Percentiles rank a stretch among this genome's conserved stretches.
Evolutionary conservation across 495 filamentous ascomycete species (phyloP).

Genomic region (Lophium mytilinum): DNA sequence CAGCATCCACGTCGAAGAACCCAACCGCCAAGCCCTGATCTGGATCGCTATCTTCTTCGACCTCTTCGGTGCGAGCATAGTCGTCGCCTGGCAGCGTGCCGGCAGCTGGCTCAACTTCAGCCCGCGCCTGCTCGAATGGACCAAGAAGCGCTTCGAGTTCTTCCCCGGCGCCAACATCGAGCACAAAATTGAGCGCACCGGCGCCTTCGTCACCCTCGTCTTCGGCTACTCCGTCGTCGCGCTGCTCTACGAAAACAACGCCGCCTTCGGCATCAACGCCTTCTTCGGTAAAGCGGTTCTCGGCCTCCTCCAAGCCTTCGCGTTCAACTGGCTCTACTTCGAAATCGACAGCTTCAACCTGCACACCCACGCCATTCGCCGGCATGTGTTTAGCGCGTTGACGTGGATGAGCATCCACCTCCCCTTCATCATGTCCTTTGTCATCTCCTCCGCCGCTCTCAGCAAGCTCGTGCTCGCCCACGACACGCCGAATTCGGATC

Average conservation of each 20-base stretch:
- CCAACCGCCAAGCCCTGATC: slow-evolving; percentile 38
- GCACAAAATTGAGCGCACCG: slow-evolving; percentile 51
- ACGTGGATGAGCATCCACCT: slow-evolving; percentile 40
- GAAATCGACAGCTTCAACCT: slow-evolving; percentile 51
- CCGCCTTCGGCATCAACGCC: slow-evolving; percentile 44
- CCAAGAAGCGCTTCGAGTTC: slow-evolving; percentile 45
- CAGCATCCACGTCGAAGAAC: slow-evolving; percentile 42
- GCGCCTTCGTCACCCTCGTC: slow-evolving; percentile 52
- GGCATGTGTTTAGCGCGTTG: slow-evolving; percentile 34
- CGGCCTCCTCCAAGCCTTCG: slow-evolving; percentile 49
- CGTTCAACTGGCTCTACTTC: slow-evolving; percentile 59
- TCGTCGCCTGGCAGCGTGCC: slow-evolving; percentile 31
- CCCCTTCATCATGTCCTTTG: slow-evolving; percentile 51
- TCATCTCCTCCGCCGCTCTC: slow-evolving; percentile 46
- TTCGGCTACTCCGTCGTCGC: slow-evolving; percentile 53
- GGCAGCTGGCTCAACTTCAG: slow-evolving; percentile 9
- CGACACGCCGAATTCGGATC: slow-evolving; percentile 39
- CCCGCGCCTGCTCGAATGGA: slow-evolving; percentile 19
- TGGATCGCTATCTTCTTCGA: slow-evolving; percentile 44
- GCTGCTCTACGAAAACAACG: slow-evolving; percentile 47
- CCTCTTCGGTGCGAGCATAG: slow-evolving; percentile 31
- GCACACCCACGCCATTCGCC: slow-evolving; percentile 48
- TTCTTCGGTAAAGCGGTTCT: slow-evolving; percentile 53
- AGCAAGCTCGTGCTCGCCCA: slow-evolving; percentile 46
- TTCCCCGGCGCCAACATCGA: slow-evolving; percentile 50